phyloP scores from a whole-genome alignment of 2,329 filamentous ascomycete species.

The Fonsecaea nubica region DNA sequence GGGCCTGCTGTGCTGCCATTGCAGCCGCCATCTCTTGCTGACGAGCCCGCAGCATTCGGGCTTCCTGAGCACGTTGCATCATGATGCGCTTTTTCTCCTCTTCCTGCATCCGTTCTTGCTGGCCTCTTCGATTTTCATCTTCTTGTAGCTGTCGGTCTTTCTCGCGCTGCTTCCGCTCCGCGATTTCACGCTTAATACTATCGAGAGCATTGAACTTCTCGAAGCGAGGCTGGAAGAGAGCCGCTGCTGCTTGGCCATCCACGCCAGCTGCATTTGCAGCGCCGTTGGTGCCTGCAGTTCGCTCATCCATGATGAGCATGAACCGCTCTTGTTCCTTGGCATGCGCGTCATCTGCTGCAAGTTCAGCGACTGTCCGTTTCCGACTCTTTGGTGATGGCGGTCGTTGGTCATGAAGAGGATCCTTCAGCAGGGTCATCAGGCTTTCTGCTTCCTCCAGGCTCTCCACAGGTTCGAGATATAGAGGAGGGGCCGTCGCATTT shows the following conservation, averaged over 20 bases:
- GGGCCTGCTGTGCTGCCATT: conserved; percentile 46
- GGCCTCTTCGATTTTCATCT: conserved; percentile 57
- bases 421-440: conserved; percentile 73
- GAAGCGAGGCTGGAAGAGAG: conserved; percentile 84
- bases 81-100: conserved; percentile 57
- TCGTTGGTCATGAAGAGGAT: conserved; percentile 76
- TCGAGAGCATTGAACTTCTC: conserved; percentile 91
- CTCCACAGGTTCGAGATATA: conserved; percentile 78
- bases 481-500: conserved; percentile 72
- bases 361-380: conserved; percentile 91
- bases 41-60: conserved; percentile 41
- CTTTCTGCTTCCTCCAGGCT: conserved; percentile 71
- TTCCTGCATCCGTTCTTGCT: conserved; percentile 56
- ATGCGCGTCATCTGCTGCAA: conserved; percentile 91
- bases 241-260: conserved; percentile 73
- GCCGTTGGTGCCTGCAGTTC: conserved; percentile 65
- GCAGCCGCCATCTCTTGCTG: conserved; percentile 49
- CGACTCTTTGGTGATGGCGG: conserved; percentile 85
- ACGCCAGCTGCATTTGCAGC: conserved; percentile 68
- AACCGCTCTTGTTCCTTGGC: conserved; percentile 88
- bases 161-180: conserved; percentile 66
- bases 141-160: conserved; percentile 57
- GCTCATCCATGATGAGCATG: conserved; percentile 91
- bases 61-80: conserved; percentile 45
- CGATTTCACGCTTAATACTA: conserved; percentile 78